phyloP scores from a whole-genome alignment of 768 basidiomycete species.

The Leucosporidium scottii region DNA sequence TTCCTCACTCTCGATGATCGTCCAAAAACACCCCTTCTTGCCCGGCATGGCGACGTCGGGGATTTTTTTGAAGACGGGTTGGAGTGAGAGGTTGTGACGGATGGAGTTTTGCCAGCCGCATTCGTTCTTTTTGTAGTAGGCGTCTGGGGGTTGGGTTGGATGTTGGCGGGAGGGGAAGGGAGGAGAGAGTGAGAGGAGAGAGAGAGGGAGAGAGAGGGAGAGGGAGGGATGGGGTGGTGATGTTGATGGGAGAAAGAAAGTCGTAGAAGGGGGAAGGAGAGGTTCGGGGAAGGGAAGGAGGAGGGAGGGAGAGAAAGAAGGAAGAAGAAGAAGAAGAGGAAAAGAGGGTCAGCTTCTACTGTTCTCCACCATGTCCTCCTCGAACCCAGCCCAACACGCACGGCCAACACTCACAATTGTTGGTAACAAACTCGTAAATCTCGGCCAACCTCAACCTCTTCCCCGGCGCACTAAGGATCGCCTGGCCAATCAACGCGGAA shows the following conservation, averaged over 20 bases:
- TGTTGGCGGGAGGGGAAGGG: background rate
- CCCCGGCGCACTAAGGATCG: conserved; percentile 72
- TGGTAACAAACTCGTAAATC: conserved; percentile 93
- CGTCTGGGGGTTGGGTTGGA: background rate
- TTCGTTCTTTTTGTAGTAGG: conserved; percentile 50
- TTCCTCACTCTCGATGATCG: conserved; percentile 1
- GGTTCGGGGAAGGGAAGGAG: too few species aligned
- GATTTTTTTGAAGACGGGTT: conserved; percentile 6
- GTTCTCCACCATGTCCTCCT: too few species aligned
- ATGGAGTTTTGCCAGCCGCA: conserved; percentile 97
- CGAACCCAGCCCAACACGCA: too few species aligned
- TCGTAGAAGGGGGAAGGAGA: too few species aligned
- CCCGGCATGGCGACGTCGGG: background rate
- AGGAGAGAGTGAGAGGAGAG: background rate
- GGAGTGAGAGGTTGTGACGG: conserved; percentile 80
- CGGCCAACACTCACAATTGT: conserved; percentile 78
- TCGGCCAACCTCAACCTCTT: conserved; percentile 88
- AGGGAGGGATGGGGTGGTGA: too few species aligned
- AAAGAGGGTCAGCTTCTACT: conserved; percentile 39
- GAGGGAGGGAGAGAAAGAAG: too few species aligned
- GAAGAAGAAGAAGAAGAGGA: conserved; percentile 50
- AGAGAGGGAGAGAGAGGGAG: too few species aligned
- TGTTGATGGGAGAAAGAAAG: too few species aligned
- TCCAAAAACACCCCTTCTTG: conserved; percentile 11
- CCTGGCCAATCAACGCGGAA: conserved; percentile 90